phyloP scores from a whole-genome alignment of 495 filamentous ascomycete genomes.

The Trichodelitschia bisporula region DNA sequence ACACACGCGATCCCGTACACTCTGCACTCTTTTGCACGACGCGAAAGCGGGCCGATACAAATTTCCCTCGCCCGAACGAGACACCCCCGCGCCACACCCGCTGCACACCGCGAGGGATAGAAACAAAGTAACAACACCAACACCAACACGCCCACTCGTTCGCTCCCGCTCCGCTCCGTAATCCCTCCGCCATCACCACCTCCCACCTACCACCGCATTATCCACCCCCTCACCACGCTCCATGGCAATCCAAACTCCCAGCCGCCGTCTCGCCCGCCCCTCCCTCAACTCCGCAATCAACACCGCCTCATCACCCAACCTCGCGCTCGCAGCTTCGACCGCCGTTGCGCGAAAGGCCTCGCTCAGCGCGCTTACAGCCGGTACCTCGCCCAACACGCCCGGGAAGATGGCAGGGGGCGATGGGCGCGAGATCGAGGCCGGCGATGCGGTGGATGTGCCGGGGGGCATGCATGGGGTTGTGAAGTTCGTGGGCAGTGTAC shows the following conservation, averaged over 20 bases:
- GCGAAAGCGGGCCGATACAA: too few relatives aligned
- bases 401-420: conserved; percentile 15
- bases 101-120: too few relatives aligned
- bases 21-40: too few relatives aligned
- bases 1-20: too few relatives aligned
- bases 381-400: conserved; percentile 7
- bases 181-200: too few relatives aligned
- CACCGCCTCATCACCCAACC: conserved; percentile 34
- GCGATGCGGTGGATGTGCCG: conserved; percentile 81
- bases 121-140: too few relatives aligned
- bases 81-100: too few relatives aligned
- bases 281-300: conserved; percentile 21
- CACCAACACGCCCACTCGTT: too few relatives aligned
- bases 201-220: too few relatives aligned
- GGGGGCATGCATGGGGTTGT: conserved; percentile 82
- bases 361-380: conserved; percentile 34
- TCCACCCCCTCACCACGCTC: too few relatives aligned
- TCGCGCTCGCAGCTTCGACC: conserved; percentile 18
- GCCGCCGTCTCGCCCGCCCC: conserved; percentile 19
- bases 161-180: too few relatives aligned
- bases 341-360: conserved; percentile 39
- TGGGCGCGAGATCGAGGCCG: conserved; percentile 39
- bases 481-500: conserved; percentile 68
- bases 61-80: too few relatives aligned
- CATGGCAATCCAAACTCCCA: conserved; percentile 20